These are phyloP conservation scores for Trebouxia sp. DNA, from an alignment of 139 green algal genomes.

Conservation along the genomic window DNA sequence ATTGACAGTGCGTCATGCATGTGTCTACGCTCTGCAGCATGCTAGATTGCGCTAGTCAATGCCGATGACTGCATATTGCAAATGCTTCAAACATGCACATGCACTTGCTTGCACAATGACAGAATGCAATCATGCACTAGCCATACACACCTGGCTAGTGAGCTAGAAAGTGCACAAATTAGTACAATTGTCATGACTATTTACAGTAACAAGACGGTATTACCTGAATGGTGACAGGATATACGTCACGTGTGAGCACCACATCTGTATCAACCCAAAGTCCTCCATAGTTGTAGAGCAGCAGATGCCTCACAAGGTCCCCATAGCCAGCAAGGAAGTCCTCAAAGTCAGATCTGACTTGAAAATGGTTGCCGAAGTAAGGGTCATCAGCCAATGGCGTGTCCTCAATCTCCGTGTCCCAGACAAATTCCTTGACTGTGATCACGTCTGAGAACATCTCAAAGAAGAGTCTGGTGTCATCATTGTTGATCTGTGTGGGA, in stretches of 20 bases:
- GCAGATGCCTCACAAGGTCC: constrained; percentile 18
- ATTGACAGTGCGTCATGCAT: no score
- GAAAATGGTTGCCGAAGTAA: constrained; percentile 9
- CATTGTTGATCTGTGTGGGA: constrained; percentile 1
- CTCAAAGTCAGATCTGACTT: constrained; percentile 4
- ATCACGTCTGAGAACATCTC: neutral
- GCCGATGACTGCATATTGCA: no score
- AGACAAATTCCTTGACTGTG: constrained; percentile 2
- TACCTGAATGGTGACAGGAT: constrained; percentile 28
- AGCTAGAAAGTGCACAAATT: no score
- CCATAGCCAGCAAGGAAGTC: neutral
- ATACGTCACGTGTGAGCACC: constrained; percentile 31
- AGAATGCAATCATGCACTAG: no score
- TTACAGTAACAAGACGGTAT: no score
- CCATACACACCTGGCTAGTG: no score
- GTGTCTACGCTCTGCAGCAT: no score
- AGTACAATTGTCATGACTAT: no score
- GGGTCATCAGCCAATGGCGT: neutral
- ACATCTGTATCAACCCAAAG: constrained; percentile 43
- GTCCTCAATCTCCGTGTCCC: neutral
- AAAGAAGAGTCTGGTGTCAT: neutral
- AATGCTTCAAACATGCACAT: no score
- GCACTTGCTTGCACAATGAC: no score
- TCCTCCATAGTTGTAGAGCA: constrained; percentile 26
- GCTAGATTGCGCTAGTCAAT: no score